Conservation (phyloP, 2,329 filamentous ascomycete genomes). For the Pestalotiopsis sp. region DNA sequence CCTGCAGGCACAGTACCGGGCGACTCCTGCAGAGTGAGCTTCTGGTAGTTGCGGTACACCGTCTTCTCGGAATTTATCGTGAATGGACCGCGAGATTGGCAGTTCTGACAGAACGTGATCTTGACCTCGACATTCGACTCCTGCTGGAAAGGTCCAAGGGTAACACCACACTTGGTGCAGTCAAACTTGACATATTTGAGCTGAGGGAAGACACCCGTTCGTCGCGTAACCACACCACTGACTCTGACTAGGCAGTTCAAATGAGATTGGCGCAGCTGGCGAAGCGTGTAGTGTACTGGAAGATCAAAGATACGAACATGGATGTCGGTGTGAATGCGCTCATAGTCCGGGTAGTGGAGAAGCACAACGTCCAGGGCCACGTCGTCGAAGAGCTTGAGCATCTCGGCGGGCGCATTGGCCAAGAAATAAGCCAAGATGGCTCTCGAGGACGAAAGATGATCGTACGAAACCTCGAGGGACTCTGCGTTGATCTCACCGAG, state of each 20-base stretch:
- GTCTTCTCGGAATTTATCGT: slow-evolving; percentile 97
- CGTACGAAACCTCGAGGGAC: slow-evolving; percentile 93
- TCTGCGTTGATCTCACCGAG: slow-evolving; percentile 98
- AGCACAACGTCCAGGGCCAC: slow-evolving; percentile 96
- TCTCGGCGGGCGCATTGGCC: slow-evolving; percentile 92
- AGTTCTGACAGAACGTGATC: slow-evolving; percentile 94
- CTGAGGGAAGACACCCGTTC: slow-evolving; percentile 95
- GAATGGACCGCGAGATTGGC: slow-evolving; percentile 93
- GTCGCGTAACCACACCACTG: slow-evolving; percentile 90
- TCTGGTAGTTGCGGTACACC: slow-evolving; percentile 98
- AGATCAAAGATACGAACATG: slow-evolving; percentile 96
- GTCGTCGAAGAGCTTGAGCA: slow-evolving; percentile 94
- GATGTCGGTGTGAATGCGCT: slow-evolving; percentile 95
- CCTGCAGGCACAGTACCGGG: slow-evolving; percentile 96
- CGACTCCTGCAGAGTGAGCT: slow-evolving; percentile 94
- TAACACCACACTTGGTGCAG: slow-evolving; percentile 89
- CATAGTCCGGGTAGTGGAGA: slow-evolving; percentile 95
- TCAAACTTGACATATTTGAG: slow-evolving; percentile 99
- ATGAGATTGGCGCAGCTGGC: slow-evolving; percentile 92
- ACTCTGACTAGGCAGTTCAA: slow-evolving; percentile 95
- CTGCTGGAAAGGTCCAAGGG: slow-evolving; percentile 94
- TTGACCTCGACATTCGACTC: slow-evolving; percentile 97
- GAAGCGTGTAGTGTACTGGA: slow-evolving; percentile 91
- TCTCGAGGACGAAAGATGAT: slow-evolving; percentile 87
- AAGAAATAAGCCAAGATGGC: slow-evolving; percentile 95